Base-by-base conservation (phyloP, 768 basidiomycete species). In the Mycena haematopus region DNA sequence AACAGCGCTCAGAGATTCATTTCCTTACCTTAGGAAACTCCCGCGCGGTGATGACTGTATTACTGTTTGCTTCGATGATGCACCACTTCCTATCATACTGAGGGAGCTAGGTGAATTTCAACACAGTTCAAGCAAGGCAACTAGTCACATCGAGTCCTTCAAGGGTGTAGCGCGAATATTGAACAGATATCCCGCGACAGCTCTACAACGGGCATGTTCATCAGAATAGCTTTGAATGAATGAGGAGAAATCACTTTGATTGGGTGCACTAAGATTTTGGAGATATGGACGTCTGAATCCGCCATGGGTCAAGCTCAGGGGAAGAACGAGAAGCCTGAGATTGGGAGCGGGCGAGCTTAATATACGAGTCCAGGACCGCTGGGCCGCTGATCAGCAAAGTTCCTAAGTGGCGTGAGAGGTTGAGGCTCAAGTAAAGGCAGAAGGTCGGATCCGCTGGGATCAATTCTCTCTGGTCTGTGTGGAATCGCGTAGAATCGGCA, bases 21-120 rank as follows among this genome's bases (percentile, higher is more conserved):
- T 29, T 33, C 31, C 76, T 17, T 69, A 86, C 91, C 80, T 87
- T 86, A 25, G 84, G 65, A 35, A 84, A 73, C 58, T 87, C 84
- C 53, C 91, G 82, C 6, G 91, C 91, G 2, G 91, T 93, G 45
- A 93, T 76, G 24, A 90, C 80, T 5, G 70, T 69, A 46, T 84
- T 76, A 6, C 78, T 83, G 10, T 77, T 75, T 3, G 80, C 81
- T 65, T 88, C 87, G 52, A 91, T 79, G 68, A 92, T 81, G 64
- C 85, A 87, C 85, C 90, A 91, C 72, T 76, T 79, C 65, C 91
- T 81, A 69, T 93, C 91, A 70, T 88, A 79, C 90, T 92, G 64
- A n/a, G 24, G 1, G 27, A 44, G 36, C 53, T 52, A 68, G 52
- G 58, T 42, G 31, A 31, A 25, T 15, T 14, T 17, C 38, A 24